Base-by-base conservation (phyloP, 1,139 yeast species). In the Taphrina pruni region DNA sequence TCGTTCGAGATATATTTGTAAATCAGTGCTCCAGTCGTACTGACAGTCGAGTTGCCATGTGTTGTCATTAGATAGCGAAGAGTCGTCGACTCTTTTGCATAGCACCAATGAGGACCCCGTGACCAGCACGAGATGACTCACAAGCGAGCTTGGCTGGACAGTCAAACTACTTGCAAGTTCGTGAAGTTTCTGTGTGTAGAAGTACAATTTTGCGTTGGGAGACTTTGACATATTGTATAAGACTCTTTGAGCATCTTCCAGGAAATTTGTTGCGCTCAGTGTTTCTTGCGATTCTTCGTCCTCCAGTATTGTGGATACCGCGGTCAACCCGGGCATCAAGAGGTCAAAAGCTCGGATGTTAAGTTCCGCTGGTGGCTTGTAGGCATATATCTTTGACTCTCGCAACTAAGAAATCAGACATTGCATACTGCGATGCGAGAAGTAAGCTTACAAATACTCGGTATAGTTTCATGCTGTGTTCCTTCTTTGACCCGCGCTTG, bases 351-450 rank as follows among this genome's bases (percentile, higher is more conserved):
- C 60, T 14, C 55, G 35, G 12, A 64, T 26, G 6, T 20, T 17
- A 1, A 64, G 14, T 12, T 64, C 67, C 7, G 61, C n/a, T 2
- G 67, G 67, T 14, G 67, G 67, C 38, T 64, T 64, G 61, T 54
- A 64, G 11, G 52, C 60, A 26, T 64, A 64, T n/a, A 64, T 35
- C 51, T 64, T 64, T 12, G 61, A 43, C 26, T 64, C 67, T n/a
- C 67, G 52, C 46, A 64, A 35, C 67, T 64, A 20, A 17, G 11
- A 39, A 6, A 9, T 36, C 11, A 12, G 8, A 50, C 58, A 36
- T 35, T 20, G 26, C 12, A 2, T 26, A 8, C 21, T 38, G 14
- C 14, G 7, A 11, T 12, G 32, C 38, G n/a, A 9, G 4, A 20
- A 26, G 2, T 26, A 55, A 48, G 21, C 61, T 21, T 54, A 64